A percentile compares a stretch with the other conserved stretches of the same genome.
phyloP scores from a whole-genome alignment of 768 basidiomycete species.

The Boletus reticulatus region DNA sequence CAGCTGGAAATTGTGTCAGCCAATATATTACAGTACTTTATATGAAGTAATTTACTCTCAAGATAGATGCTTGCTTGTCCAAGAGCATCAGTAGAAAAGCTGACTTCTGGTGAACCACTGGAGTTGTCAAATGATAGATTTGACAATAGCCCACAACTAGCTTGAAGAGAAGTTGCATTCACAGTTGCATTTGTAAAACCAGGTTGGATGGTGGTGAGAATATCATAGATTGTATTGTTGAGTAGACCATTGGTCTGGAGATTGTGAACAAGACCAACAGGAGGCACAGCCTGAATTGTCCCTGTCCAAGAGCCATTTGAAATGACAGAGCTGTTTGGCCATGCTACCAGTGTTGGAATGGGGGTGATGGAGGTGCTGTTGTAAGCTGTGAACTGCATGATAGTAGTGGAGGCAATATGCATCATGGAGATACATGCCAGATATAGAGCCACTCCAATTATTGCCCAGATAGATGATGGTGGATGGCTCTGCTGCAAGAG shows the following conservation, averaged over 20 bases:
- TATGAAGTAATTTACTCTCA: neutral
- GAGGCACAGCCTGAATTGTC: neutral
- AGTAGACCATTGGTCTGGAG: conserved; percentile 5
- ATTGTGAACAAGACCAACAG: neutral
- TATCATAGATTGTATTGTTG: conserved; percentile 14
- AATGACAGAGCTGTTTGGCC: conserved; percentile 7
- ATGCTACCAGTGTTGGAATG: neutral
- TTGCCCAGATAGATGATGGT: conserved; percentile 9
- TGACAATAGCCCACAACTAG: conserved; percentile 8
- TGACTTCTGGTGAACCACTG: neutral
- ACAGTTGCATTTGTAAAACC: conserved; percentile 1
- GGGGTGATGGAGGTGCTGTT: too few species aligned
- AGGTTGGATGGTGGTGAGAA: neutral
- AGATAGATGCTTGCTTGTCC: neutral
- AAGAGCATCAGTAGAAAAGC: neutral
- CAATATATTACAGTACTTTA: neutral
- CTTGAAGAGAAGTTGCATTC: conserved; percentile 9
- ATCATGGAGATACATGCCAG: too few species aligned
- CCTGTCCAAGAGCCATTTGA: neutral
- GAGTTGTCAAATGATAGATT: neutral
- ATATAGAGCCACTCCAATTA: conserved; percentile 9
- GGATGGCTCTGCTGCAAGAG: conserved; percentile 12
- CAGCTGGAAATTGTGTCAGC: neutral
- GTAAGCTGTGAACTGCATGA: too few species aligned
- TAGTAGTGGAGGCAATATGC: too few species aligned